Percentiles rank a stretch among this genome's conserved stretches.
phyloP scores from a whole-genome alignment of 2,329 filamentous ascomycete species.

The Cryphonectria parasitica region DNA sequence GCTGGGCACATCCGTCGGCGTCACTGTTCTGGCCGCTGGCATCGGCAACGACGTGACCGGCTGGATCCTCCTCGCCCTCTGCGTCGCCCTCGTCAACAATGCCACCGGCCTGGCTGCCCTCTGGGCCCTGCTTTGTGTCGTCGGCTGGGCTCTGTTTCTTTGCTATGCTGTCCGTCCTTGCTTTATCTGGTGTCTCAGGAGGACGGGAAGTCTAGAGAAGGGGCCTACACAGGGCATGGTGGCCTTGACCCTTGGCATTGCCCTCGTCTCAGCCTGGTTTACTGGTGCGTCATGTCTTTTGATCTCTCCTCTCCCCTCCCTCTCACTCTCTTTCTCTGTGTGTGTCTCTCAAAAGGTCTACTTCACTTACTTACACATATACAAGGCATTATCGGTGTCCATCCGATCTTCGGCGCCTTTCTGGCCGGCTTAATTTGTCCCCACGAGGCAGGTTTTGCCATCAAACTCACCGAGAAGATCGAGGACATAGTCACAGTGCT shows the following conservation, averaged over 20 bases:
- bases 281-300: slow-evolving; percentile 50
- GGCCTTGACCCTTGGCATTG: slow-evolving; percentile 78
- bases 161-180: slow-evolving; percentile 71
- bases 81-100: slow-evolving; percentile 90
- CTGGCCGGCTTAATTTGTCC: slow-evolving; percentile 88
- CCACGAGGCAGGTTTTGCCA: slow-evolving; percentile 86
- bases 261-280: slow-evolving; percentile 81
- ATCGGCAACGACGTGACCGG: slow-evolving; percentile 91
- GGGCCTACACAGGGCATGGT: slow-evolving; percentile 87
- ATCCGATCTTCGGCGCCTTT: slow-evolving; percentile 94
- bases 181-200: slow-evolving; percentile 74
- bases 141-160: slow-evolving; percentile 78
- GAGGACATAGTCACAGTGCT: slow-evolving; percentile 86
- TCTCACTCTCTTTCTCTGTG: neutral
- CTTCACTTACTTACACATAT: too few relatives aligned
- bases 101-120: slow-evolving; percentile 80
- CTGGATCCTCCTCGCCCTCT: slow-evolving; percentile 91
- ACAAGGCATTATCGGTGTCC: slow-evolving; percentile 79
- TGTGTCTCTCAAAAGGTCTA: too few relatives aligned
- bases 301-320: slow-evolving; percentile 18
- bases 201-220: slow-evolving; percentile 79
- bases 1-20: slow-evolving; percentile 78
- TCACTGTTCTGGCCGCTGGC: slow-evolving; percentile 87
- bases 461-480: slow-evolving; percentile 90
- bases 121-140: slow-evolving; percentile 76